Conservation (phyloP, 345 rosid species). For the Eucalyptus victrix region DNA sequence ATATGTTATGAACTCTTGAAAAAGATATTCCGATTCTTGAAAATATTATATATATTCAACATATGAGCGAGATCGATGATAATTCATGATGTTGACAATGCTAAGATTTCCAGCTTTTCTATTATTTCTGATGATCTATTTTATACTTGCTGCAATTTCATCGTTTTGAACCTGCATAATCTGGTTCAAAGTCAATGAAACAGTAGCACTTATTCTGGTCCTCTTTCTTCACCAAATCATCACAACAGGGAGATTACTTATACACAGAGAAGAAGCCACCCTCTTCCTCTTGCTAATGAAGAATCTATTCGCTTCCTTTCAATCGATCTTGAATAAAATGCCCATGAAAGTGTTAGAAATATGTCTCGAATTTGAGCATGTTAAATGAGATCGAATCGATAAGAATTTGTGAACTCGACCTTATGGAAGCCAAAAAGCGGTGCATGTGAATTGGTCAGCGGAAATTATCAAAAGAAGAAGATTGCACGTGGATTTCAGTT, state of each 20-base stretch:
- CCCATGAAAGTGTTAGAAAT: background rate
- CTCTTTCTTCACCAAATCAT: slow-evolving; percentile 27
- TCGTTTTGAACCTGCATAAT: background rate
- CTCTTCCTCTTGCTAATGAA: slow-evolving; percentile 91
- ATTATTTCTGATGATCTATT: background rate
- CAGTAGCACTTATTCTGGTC: background rate
- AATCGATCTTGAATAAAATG: background rate
- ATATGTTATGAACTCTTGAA: background rate
- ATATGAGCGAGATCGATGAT: background rate
- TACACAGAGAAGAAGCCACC: slow-evolving; percentile 60
- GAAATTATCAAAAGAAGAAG: too few species aligned
- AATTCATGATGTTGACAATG: background rate
- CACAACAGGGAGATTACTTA: slow-evolving; percentile 41
- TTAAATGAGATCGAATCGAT: too few species aligned
- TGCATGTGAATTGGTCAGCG: too few species aligned
- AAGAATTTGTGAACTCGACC: too few species aligned
- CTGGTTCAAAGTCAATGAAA: background rate
- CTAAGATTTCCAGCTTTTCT: background rate
- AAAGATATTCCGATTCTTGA: background rate
- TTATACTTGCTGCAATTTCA: background rate
- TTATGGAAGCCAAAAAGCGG: too few species aligned
- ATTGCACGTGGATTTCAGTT: too few species aligned
- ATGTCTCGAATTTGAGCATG: too few species aligned
- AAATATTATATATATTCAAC: background rate
- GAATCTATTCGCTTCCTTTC: slow-evolving; percentile 83